Conservation (phyloP, 2,329 filamentous ascomycete genomes). For the Paraconiothyrium brasiliense region DNA sequence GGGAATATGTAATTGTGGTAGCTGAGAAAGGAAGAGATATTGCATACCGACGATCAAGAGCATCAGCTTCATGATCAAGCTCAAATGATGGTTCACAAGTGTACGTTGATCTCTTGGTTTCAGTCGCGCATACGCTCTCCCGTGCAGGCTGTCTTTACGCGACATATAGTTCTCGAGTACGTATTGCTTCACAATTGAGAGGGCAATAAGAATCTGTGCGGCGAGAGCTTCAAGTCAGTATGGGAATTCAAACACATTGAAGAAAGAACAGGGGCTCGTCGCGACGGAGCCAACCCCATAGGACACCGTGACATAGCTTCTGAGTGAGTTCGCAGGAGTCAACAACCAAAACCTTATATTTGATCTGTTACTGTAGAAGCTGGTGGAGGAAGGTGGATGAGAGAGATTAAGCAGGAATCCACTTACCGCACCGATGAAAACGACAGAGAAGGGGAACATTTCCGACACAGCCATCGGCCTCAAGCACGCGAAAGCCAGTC, state of each 20-base stretch:
- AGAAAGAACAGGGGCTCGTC: neutral
- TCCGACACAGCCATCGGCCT: neutral
- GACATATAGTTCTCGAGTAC: constrained; percentile 4
- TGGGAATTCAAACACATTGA: neutral
- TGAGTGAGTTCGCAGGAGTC: too few species aligned
- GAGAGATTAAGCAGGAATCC: neutral
- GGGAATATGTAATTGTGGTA: neutral
- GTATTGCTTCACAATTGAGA: constrained; percentile 11
- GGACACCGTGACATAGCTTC: neutral
- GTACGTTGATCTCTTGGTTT: constrained; percentile 12
- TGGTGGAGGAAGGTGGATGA: neutral
- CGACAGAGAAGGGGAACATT: neutral
- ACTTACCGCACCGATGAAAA: neutral
- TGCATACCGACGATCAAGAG: constrained; percentile 11
- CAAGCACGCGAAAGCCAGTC: neutral
- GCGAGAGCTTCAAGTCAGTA: neutral
- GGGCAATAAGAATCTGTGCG: constrained; percentile 5
- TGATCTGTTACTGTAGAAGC: neutral
- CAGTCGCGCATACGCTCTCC: constrained; percentile 4
- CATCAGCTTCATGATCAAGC: neutral
- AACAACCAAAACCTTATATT: neutral
- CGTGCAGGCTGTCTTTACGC: constrained; percentile 5
- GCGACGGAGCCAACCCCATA: neutral
- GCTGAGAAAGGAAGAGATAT: neutral
- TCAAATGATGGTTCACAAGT: constrained; percentile 16